A percentile compares a stretch with the other conserved stretches of the same genome.
Evolutionary conservation across 176 grass and related monocot genomes (phyloP).

Genomic region (Melocanna baccifera): DNA sequence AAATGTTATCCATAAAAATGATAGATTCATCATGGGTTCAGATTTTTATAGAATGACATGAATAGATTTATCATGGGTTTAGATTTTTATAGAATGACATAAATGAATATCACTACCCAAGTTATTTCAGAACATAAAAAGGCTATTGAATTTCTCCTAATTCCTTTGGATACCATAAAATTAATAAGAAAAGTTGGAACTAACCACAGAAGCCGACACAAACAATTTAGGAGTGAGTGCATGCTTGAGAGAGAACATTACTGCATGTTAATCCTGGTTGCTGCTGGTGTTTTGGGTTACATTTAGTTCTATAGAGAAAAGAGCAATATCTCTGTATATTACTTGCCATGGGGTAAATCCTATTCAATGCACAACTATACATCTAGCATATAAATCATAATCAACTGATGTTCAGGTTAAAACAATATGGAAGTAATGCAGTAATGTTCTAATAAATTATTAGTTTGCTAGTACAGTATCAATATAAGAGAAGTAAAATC

Average conservation of each 20-base stretch:
- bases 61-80: neutral
- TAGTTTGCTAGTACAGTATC: neutral
- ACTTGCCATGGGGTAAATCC: neutral
- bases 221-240: too few species aligned
- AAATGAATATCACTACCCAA: neutral
- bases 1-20: neutral
- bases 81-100: neutral
- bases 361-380: neutral
- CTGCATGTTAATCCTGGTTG: neutral
- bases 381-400: neutral
- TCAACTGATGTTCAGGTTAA: conserved; percentile 5
- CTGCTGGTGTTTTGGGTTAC: neutral
- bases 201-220: too few species aligned
- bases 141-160: neutral
- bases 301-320: conserved; percentile 15
- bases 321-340: conserved; percentile 15
- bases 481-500: neutral
- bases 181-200: too few species aligned
- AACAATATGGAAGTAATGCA: neutral
- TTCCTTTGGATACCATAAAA: too few species aligned
- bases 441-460: neutral
- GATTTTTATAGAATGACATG: too few species aligned
- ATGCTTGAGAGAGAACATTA: too few species aligned
- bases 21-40: too few species aligned
- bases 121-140: neutral